Conservation (phyloP, 139 green algal genomes). For the Edaphochlamys debaryana region DNA sequence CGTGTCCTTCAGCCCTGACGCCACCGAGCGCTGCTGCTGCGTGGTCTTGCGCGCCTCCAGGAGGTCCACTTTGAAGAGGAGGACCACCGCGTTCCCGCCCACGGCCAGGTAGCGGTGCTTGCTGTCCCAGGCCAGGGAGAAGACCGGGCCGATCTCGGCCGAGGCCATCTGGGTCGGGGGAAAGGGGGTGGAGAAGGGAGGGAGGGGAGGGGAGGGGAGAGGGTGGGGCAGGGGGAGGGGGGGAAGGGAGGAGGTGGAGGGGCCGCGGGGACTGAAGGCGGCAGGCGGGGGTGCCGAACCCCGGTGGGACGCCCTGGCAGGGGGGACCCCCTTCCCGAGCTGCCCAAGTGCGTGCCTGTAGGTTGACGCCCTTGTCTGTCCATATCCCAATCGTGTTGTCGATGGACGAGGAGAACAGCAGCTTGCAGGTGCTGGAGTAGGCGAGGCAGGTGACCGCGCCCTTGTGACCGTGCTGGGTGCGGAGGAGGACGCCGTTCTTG, state of each 20-base stretch:
- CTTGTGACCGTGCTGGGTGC: conserved; percentile 69
- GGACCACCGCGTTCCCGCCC: conserved; percentile 64
- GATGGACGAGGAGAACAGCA: conserved; percentile 75
- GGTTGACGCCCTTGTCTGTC: conserved; percentile 69
- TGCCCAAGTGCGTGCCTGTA: conserved; percentile 65
- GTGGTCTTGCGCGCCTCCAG: conserved; percentile 58
- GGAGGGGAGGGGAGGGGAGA: background rate
- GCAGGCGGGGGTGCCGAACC: too few species aligned
- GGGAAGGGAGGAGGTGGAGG: too few species aligned
- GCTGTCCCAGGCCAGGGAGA: conserved; percentile 69
- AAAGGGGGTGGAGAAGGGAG: background rate
- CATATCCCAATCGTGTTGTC: conserved; percentile 76
- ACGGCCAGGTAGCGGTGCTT: conserved; percentile 60
- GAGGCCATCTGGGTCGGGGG: conserved; percentile 47
- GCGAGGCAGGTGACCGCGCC: conserved; percentile 75
- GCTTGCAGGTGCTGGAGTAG: conserved; percentile 58
- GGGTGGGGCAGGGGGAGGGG: background rate
- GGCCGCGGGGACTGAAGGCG: too few species aligned
- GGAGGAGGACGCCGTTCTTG: conserved; percentile 63
- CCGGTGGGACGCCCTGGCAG: too few species aligned
- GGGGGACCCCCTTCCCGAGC: too few species aligned
- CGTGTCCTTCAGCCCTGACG: conserved; percentile 46
- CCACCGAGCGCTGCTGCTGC: conserved; percentile 57
- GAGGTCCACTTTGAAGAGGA: conserved; percentile 66
- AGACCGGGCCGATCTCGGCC: conserved; percentile 53